A percentile compares a stretch with the other conserved stretches of the same genome.
Conservation (phyloP, 2,329 filamentous ascomycete species). For the Diplodia mutila region DNA sequence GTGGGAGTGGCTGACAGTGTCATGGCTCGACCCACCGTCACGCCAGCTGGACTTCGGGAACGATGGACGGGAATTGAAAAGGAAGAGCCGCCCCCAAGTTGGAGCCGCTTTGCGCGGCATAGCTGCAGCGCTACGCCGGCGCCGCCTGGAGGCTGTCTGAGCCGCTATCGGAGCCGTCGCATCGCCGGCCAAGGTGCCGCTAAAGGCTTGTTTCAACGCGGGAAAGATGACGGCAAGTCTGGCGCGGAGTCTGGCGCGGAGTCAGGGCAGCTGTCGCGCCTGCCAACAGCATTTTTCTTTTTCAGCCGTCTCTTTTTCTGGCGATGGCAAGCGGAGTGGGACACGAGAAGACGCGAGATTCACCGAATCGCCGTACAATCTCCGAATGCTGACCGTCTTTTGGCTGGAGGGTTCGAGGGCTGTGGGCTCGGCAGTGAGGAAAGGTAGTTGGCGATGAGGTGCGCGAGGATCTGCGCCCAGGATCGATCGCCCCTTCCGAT, state of each 20-base stretch:
- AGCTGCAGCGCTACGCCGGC: background rate
- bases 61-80: constrained; percentile 21
- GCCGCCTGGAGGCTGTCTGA: background rate
- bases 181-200: background rate
- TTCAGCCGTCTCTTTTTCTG: background rate
- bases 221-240: background rate
- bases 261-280: background rate
- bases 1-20: constrained; percentile 7
- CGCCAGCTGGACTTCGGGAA: constrained; percentile 21
- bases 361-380: constrained; percentile 8
- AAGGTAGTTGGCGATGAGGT: constrained; percentile 9
- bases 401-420: background rate
- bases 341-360: background rate
- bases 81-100: background rate
- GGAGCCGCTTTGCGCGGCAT: background rate
- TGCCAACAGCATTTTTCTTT: background rate
- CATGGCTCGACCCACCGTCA: constrained; percentile 26
- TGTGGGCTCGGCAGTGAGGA: constrained; percentile 7
- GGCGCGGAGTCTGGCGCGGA: too few relatives aligned
- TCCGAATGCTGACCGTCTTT: constrained; percentile 9
- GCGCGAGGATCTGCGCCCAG: background rate
- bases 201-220: background rate
- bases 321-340: background rate
- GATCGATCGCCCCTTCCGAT: too few relatives aligned
- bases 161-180: constrained; percentile 14